phyloP scores from a whole-genome alignment of 257 asterid genomes.

The Datura wrightii region DNA sequence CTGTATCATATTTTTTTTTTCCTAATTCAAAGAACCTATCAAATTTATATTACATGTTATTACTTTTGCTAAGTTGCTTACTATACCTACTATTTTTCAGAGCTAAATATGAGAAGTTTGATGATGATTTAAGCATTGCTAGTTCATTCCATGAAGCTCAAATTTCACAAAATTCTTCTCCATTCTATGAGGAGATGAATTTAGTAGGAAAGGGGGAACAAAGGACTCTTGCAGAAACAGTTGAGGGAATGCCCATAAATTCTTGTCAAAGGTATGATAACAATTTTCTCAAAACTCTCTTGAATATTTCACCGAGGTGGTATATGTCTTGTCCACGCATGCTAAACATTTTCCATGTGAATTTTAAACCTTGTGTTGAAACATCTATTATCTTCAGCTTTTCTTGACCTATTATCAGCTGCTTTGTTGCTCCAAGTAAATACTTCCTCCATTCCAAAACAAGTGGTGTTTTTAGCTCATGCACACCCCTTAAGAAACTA shows the following conservation, averaged over 20 bases:
- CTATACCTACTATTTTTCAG: conserved; percentile 46
- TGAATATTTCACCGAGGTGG: conserved; percentile 18
- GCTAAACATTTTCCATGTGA: not conserved
- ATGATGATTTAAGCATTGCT: conserved; percentile 55
- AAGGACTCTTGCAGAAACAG: conserved; percentile 52
- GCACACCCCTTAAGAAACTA: too few relatives aligned
- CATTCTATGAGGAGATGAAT: conserved; percentile 52
- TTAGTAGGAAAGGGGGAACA: conserved; percentile 48
- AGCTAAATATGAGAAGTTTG: conserved; percentile 56
- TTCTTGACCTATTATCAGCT: conserved; percentile 3
- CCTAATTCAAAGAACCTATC: conserved; percentile 9
- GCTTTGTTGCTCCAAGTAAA: not conserved
- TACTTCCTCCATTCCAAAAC: not conserved
- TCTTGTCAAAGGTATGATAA: conserved; percentile 55
- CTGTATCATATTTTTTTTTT: not conserved
- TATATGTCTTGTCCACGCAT: conserved; percentile 9
- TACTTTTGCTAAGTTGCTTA: conserved; percentile 23
- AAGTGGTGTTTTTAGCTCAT: too few relatives aligned
- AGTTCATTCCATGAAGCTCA: conserved; percentile 49
- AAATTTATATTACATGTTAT: conserved; percentile 18
- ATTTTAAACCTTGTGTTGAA: not conserved
- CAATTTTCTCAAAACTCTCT: conserved; percentile 24
- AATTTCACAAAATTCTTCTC: conserved; percentile 38
- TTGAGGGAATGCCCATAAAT: conserved; percentile 47
- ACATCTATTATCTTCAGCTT: not conserved